Base-by-base conservation (phyloP, 129 eudicot genomes). In the Erigeron canadensis region DNA sequence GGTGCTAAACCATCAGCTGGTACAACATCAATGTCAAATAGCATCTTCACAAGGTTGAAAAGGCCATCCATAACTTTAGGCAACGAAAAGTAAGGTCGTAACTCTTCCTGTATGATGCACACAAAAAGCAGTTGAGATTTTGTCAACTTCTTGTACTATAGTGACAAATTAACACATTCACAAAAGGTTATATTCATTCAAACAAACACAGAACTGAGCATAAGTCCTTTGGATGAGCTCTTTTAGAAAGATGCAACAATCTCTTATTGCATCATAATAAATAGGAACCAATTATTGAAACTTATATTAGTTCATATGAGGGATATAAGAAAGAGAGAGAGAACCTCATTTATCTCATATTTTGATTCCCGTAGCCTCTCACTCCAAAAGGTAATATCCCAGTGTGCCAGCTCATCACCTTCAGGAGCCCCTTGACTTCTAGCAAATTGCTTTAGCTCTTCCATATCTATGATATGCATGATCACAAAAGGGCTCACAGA, bases 41-140 rank as follows among this genome's bases (percentile, higher is more conserved):
- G 81, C 88, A 71, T 87, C 81, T 89, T 89, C 61, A 88, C 96
- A 38, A 93, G 90, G 73, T 57, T 87, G 81, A 93, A 89, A 83
- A 93, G 92, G 61, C 98, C 98, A 75, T 89, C 98, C 98, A 93
- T 87, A 61, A 93, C 95, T 86, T 87, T 89, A 42, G 98, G 98
- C 74, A 93, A 81, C 23, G 98, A 89, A 68, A 93, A 93, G 83
- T 89, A 93, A 40, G 96, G 98, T 15, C 96, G 89, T 72, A 93
- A 61, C 65, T 93, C 98, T 83, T 93, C 98, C 98, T 93, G 89
- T 75, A 82, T 15, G 58, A 85, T 68, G 23, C 44, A 18, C 34
- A 23, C 57, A 47, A 39, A 37, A 9, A 68, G 70, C 60, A 51
- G 68, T 50, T 48, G 56, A 11, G 56, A 48, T 13, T 48, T 50